These are phyloP conservation scores for Rosa rugosa DNA, from an alignment of 306 rosid species.

Conservation along the genomic window DNA sequence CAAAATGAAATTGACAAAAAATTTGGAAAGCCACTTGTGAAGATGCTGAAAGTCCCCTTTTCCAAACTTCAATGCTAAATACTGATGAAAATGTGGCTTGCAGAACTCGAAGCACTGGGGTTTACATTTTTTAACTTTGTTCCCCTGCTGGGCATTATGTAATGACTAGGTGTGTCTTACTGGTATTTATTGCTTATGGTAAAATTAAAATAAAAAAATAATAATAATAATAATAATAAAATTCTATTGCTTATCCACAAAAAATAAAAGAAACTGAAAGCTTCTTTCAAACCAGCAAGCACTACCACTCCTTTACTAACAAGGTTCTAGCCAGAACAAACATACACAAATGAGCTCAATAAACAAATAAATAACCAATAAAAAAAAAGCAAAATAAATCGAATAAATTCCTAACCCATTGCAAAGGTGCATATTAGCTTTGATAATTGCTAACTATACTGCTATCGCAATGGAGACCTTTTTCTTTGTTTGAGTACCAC, in stretches of 20 bases:
- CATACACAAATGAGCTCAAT: background rate
- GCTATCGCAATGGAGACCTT: background rate
- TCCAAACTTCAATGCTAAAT: background rate
- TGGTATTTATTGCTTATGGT: background rate
- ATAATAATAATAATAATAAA: too few species aligned
- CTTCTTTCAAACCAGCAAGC: background rate
- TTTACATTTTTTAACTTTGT: too few species aligned
- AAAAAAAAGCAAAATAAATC: background rate
- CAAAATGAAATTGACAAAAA: background rate
- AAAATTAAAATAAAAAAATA: too few species aligned
- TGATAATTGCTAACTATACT: background rate
- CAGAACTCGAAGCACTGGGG: too few species aligned
- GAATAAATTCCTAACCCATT: background rate
- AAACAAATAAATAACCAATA: background rate
- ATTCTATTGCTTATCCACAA: background rate
- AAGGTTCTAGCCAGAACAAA: background rate
- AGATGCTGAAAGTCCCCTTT: background rate
- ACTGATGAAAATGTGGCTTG: too few species aligned
- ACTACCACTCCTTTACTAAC: background rate
- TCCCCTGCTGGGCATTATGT: too few species aligned
- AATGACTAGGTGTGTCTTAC: background rate
- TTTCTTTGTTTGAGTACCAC: background rate
- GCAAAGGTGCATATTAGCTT: conserved; percentile 1
- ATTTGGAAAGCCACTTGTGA: background rate
- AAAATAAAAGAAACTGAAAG: background rate